Base-by-base conservation (phyloP, 2,329 filamentous ascomycete species). In the Parafenestella ontariensis region DNA sequence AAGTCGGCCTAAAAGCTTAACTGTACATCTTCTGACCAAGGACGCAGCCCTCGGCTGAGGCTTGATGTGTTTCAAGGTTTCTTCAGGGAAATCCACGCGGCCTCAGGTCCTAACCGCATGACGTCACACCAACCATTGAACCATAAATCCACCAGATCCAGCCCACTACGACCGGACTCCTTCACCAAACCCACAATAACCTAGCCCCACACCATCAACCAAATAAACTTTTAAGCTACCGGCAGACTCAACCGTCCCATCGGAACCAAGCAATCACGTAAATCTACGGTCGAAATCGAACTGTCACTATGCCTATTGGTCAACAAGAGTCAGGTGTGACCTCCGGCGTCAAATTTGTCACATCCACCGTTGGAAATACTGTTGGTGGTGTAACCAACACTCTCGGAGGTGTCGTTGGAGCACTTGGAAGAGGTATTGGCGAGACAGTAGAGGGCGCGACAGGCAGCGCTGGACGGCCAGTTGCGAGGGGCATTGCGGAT, bases 361-460 rank as follows among this genome's bases (percentile, higher is more conserved):
- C 82, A 5, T 83, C 80, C 1, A 83, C 83, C 1, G 70, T 84
- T 23, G 83, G 83, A 45, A 85, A 85, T 66, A 80, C 80, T 0
- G 78, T 74, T 36, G 82, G 82, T n/a, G 83, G 83, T 31, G 70
- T 84, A 17, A 78, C 81, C 6, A 80, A 81, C 54, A 85, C 82
- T 2, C 75, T 81, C 2, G 83, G 83, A 13, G 81, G 82, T 26
- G 77, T 85, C 1, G 79, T 84, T 13, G 83, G 79, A 40, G 76
- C 78, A 13, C 65, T 77, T 11, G 79, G 79, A 36, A 68, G 76
- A 29, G 79, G 78, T 17, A 61, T 80, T 21, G 79, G 78, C 33
- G 77, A 80, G 59, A 80, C 78, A 13, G 64, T 81, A 42, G 78
- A 81, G 59, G 76, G 72, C 37, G 78, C 78, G 7, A 81, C 78